phyloP scores from a whole-genome alignment of 2,329 filamentous ascomycete species.

The Cladosporium sphaerospermum region DNA sequence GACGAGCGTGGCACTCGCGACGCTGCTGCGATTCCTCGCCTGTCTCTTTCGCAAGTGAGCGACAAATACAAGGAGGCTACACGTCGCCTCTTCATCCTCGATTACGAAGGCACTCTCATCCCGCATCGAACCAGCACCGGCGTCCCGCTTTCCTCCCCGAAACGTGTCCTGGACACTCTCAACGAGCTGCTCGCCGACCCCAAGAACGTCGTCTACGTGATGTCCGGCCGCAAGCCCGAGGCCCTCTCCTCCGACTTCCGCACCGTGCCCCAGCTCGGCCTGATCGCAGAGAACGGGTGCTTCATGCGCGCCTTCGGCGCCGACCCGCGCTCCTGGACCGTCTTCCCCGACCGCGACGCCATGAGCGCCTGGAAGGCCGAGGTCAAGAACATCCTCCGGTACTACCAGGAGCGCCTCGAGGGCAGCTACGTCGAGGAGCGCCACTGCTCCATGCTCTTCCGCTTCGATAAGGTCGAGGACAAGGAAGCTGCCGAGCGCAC shows the following conservation, averaged over 20 bases:
- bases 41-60: constrained; percentile 62
- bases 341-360: constrained; percentile 66
- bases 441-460: constrained; percentile 87
- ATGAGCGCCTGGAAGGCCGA: constrained; percentile 76
- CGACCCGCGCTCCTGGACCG: constrained; percentile 60
- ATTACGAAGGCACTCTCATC: constrained; percentile 89
- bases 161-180: constrained; percentile 75
- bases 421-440: constrained; percentile 83
- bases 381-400: constrained; percentile 74
- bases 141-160: constrained; percentile 79
- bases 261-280: constrained; percentile 71
- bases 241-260: constrained; percentile 84
- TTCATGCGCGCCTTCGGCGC: constrained; percentile 67
- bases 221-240: constrained; percentile 81
- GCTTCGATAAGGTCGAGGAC: constrained; percentile 79
- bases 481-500: constrained; percentile 67
- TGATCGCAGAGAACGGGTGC: constrained; percentile 93
- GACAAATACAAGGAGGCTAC: constrained; percentile 60
- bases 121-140: constrained; percentile 78
- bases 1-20: constrained; percentile 80
- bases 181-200: constrained; percentile 75
- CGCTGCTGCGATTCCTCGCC: constrained; percentile 76
- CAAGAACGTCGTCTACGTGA: constrained; percentile 83
- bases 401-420: constrained; percentile 84
- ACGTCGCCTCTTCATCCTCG: constrained; percentile 76